phyloP scores from a whole-genome alignment of 768 basidiomycete genomes.

The Daedaleopsis sinensis region DNA sequence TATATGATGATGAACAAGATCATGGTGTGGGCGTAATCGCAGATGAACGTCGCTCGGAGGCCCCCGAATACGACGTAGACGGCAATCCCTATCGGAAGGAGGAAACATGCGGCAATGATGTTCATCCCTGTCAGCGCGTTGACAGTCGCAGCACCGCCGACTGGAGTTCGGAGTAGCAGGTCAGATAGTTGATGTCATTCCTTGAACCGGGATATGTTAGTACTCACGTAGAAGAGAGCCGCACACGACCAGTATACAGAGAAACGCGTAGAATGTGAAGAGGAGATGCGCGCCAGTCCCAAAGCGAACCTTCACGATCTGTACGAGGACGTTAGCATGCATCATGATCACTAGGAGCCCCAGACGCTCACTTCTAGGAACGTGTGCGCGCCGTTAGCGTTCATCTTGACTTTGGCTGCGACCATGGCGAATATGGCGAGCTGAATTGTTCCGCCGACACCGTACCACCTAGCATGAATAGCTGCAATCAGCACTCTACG shows the following conservation, averaged over 20 bases:
- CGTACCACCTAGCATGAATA: constrained; percentile 51
- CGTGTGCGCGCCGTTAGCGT: constrained; percentile 59
- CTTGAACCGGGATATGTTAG: constrained; percentile 17
- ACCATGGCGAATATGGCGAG: constrained; percentile 55
- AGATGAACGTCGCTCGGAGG: constrained; percentile 33
- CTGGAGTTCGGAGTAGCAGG: constrained; percentile 31
- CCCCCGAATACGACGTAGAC: constrained; percentile 35
- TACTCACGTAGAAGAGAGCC: constrained; percentile 48
- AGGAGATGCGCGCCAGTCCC: constrained; percentile 49
- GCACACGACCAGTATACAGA: constrained; percentile 54
- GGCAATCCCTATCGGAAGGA: constrained; percentile 33
- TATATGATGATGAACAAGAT: constrained; percentile 34
- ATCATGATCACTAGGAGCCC: background rate
- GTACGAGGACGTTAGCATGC: background rate
- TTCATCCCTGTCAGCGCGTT: constrained; percentile 35
- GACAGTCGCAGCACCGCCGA: constrained; percentile 33
- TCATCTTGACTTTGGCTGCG: constrained; percentile 60
- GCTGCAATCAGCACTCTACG: background rate
- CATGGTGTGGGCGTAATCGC: constrained; percentile 32
- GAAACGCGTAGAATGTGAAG: constrained; percentile 55
- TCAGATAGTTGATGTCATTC: background rate
- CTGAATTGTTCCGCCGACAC: constrained; percentile 54
- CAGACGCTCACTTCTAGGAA: constrained; percentile 47
- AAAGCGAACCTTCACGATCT: constrained; percentile 54
- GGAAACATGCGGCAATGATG: constrained; percentile 33